These are phyloP conservation scores for Lactifluus pinguis DNA, from an alignment of 768 basidiomycete species.

Conservation along the genomic window DNA sequence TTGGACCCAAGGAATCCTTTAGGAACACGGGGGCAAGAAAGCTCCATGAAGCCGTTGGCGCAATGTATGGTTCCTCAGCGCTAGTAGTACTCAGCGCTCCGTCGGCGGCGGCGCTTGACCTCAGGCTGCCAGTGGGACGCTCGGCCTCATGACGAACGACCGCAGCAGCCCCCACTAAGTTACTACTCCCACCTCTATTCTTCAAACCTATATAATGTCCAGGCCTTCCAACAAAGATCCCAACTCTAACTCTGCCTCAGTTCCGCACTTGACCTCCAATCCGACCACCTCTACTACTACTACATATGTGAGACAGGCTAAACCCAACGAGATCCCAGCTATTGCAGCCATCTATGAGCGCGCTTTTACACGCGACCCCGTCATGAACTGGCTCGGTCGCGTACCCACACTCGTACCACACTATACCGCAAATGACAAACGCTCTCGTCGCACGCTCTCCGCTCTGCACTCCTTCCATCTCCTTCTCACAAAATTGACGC, in stretches of 20 bases:
- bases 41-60: no score
- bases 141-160: no score
- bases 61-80: no score
- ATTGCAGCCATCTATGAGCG: conserved; percentile 15
- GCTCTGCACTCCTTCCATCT: conserved; percentile 17
- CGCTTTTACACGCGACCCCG: conserved; percentile 19
- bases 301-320: neutral
- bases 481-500: conserved; percentile 9
- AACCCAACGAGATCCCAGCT: conserved; percentile 8
- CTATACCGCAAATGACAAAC: neutral
- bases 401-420: neutral
- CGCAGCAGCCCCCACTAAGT: no score
- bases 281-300: neutral
- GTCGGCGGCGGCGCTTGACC: no score
- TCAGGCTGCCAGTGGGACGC: no score
- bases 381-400: conserved; percentile 22
- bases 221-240: neutral
- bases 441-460: neutral
- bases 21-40: no score
- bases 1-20: no score
- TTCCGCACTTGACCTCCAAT: neutral
- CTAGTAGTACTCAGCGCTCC: no score
- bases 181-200: no score
- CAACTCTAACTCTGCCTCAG: neutral
- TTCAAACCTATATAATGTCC: no score